These are phyloP conservation scores for Hygrocybe punicea DNA, from an alignment of 768 basidiomycete species.

Conservation along the genomic window DNA sequence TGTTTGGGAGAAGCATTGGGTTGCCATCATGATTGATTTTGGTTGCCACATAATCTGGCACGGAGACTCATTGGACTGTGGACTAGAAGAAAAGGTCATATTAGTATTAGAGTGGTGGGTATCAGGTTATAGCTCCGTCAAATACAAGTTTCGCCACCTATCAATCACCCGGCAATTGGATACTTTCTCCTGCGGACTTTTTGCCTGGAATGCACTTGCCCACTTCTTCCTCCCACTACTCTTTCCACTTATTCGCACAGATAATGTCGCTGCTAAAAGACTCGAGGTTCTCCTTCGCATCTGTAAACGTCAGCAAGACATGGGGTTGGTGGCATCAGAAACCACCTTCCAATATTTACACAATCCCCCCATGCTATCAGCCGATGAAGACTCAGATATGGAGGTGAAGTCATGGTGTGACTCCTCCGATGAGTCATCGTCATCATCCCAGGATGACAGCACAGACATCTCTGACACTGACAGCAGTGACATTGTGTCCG, in stretches of 20 bases:
- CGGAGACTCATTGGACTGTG: constrained; percentile 14
- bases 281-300: constrained; percentile 12
- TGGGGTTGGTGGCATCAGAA: not conserved
- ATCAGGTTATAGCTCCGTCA: constrained; percentile 8
- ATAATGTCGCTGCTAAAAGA: constrained; percentile 8
- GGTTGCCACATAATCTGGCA: constrained; percentile 8
- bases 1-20: constrained; percentile 13
- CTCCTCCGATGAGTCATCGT: too few species aligned
- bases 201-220: constrained; percentile 18
- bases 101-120: constrained; percentile 19
- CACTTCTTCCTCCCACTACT: not conserved
- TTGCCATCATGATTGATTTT: constrained; percentile 16
- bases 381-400: too few species aligned
- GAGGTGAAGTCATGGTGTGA: too few species aligned
- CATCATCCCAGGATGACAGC: too few species aligned
- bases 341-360: too few species aligned
- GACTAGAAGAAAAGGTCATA: constrained; percentile 8
- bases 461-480: too few species aligned
- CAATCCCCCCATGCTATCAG: too few species aligned
- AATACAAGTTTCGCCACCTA: constrained; percentile 7
- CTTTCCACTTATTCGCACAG: not conserved
- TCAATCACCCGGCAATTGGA: constrained; percentile 17
- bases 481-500: too few species aligned
- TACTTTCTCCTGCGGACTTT: constrained; percentile 17
- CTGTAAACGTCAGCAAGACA: constrained; percentile 6